A percentile compares a stretch with the other conserved stretches of the same genome.
phyloP scores from a whole-genome alignment of 441 rosid genomes.

The California macrophylla region DNA sequence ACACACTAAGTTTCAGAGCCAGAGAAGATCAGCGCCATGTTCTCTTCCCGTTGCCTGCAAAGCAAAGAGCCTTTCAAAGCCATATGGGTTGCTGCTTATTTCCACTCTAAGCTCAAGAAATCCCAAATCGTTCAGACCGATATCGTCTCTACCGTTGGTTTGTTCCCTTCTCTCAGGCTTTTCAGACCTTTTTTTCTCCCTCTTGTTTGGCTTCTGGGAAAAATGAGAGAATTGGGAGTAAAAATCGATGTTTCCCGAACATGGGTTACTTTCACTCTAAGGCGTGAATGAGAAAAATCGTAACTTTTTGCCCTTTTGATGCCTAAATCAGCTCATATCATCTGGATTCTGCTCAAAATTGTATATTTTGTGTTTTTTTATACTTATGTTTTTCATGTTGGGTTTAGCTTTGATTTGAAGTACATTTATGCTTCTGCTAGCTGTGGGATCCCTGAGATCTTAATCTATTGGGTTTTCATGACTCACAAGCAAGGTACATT shows the following conservation, averaged over 20 bases:
- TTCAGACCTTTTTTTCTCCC: not conserved
- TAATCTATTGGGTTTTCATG: not conserved
- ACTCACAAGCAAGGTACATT: constrained; percentile 3
- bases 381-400: not conserved
- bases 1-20: not conserved
- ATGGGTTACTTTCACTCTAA: not conserved
- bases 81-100: constrained; percentile 83
- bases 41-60: constrained; percentile 46
- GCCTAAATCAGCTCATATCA: constrained; percentile 10
- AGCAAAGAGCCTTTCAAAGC: constrained; percentile 54
- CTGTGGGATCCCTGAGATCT: not conserved
- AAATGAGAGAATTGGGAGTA: not conserved
- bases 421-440: not conserved
- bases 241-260: not conserved
- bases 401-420: constrained; percentile 7
- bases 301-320: not conserved
- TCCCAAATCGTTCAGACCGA: constrained; percentile 54
- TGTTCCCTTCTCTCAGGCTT: constrained; percentile 21
- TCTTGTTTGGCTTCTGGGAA: constrained; percentile 1
- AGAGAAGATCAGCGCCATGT: constrained; percentile 29
- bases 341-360: constrained; percentile 11
- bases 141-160: constrained; percentile 70
- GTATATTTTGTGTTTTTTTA: not conserved
- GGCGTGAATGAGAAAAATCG: not conserved
- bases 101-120: constrained; percentile 61